These are phyloP conservation scores for Asterochloris erici DNA, from an alignment of 139 green algal species.

Conservation along the genomic window DNA sequence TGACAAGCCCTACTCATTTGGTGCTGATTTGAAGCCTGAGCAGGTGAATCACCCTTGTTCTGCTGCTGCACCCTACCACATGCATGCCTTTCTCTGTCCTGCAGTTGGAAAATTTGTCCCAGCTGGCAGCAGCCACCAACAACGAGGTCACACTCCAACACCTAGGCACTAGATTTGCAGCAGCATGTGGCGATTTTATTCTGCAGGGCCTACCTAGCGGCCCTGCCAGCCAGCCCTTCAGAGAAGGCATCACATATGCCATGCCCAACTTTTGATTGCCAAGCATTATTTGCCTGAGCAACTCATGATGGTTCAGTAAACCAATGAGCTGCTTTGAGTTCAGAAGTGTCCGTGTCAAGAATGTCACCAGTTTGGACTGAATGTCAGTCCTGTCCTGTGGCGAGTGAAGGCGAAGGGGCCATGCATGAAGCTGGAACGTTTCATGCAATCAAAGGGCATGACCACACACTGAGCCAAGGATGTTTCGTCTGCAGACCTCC, in stretches of 20 bases:
- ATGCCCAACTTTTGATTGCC: slow-evolving; percentile 3
- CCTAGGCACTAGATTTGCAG: slow-evolving; percentile 53
- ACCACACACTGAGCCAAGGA: no score
- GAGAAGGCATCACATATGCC: not conserved
- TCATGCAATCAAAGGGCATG: no score
- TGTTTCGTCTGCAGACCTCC: no score
- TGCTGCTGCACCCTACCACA: not conserved
- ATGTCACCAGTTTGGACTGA: no score
- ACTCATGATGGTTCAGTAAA: no score
- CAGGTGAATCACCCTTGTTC: not conserved
- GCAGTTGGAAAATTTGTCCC: slow-evolving; percentile 56
- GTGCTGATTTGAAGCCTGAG: not conserved
- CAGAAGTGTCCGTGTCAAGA: no score
- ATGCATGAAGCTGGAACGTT: no score
- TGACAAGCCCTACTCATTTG: not conserved
- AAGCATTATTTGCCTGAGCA: not conserved
- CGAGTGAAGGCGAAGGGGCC: no score
- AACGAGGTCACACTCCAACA: slow-evolving; percentile 60
- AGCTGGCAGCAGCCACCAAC: slow-evolving; percentile 46
- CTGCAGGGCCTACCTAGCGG: not conserved
- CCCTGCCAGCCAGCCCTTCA: not conserved
- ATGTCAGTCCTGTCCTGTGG: no score
- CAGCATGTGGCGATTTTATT: slow-evolving; percentile 15
- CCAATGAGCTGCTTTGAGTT: no score
- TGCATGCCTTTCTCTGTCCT: not conserved